Evolutionary conservation across 805 yeast genomes (phyloP), one percentile per base, ranked within the genome.

Genomic region (Isabelozyma heimii): DNA sequence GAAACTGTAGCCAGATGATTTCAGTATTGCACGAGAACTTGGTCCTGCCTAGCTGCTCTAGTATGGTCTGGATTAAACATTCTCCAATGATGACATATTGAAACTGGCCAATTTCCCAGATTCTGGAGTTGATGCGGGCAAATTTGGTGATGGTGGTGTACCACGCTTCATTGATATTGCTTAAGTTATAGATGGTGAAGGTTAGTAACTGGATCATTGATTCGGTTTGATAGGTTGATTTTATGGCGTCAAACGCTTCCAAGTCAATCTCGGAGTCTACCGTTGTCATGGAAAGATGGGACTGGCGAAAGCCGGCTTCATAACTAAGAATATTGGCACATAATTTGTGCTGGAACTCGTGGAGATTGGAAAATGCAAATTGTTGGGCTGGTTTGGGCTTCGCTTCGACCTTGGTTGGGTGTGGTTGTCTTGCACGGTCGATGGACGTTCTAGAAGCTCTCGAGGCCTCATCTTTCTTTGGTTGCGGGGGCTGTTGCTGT

Each of bases 41-140:
- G 5, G 38, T 43, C 17, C 57, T 46, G 37, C 47, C 47, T 4
- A 49, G 37, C 8, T 30, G 27, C 3, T 55, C 53, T 14, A 47
- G 14, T 3, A 60, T 45, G 0, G 53, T 33, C n/a, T 30, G 17
- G 10, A 53, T 40, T n/a, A 60, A 47, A 6, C 50, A 38, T 43
- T 63, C 62, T 2, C 67, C 65, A 17, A 65, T 44, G 2, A 52
- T 42, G 13, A 37, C 35, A 45, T 62, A 65, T 17, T 52, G 26
- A 1, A 39, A 10, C 2, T 38, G 37, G 3, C 44, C 52, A 28
- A 61, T 40, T 28, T 55, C 45, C 48, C 55, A 58, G n/a, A 63
- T 46, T 38, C 67, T 41, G 2, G 52, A 35, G 44, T 58, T 56
- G 41, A 52, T 48, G 37, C 58, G 57, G 12, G 58, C 39, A 24